These are phyloP conservation scores for Penicillium cinerascens DNA, from an alignment of 495 filamentous ascomycete genomes.

Conservation along the genomic window DNA sequence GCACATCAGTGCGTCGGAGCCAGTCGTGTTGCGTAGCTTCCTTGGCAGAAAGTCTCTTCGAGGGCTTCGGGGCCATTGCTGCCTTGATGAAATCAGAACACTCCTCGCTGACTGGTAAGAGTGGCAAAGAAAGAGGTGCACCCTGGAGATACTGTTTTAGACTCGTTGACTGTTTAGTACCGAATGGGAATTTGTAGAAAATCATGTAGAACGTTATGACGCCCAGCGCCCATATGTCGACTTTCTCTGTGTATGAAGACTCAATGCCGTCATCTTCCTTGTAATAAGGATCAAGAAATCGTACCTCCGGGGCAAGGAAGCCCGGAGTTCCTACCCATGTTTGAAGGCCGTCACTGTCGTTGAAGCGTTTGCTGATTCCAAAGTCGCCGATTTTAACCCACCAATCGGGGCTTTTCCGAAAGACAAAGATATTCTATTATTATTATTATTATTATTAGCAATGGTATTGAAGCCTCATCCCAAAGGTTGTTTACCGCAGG, in stretches of 20 bases:
- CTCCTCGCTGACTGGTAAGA: background rate
- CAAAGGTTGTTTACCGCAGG: slow-evolving; percentile 29
- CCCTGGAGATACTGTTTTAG: background rate
- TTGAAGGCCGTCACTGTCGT: no score
- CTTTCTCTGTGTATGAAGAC: background rate
- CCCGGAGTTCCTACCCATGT: no score
- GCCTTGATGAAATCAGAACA: background rate
- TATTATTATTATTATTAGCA: background rate
- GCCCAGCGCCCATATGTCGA: slow-evolving; percentile 11
- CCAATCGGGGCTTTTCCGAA: slow-evolving; percentile 19
- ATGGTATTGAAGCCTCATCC: background rate
- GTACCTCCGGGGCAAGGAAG: slow-evolving; percentile 2
- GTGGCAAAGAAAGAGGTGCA: background rate
- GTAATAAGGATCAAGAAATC: background rate
- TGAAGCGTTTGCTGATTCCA: no score
- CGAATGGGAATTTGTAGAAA: slow-evolving; percentile 3
- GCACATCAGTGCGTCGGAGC: background rate
- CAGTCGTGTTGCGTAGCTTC: background rate
- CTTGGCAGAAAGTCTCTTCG: background rate
- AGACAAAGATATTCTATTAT: slow-evolving; percentile 13
- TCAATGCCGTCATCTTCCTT: background rate
- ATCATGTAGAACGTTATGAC: slow-evolving; percentile 3
- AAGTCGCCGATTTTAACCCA: slow-evolving; percentile 26
- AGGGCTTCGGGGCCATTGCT: background rate
- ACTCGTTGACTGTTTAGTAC: background rate